Evolutionary conservation across 345 rosid genomes (phyloP), one percentile per base, ranked within the genome.

Genomic region (Eucalyptus rudis): DNA sequence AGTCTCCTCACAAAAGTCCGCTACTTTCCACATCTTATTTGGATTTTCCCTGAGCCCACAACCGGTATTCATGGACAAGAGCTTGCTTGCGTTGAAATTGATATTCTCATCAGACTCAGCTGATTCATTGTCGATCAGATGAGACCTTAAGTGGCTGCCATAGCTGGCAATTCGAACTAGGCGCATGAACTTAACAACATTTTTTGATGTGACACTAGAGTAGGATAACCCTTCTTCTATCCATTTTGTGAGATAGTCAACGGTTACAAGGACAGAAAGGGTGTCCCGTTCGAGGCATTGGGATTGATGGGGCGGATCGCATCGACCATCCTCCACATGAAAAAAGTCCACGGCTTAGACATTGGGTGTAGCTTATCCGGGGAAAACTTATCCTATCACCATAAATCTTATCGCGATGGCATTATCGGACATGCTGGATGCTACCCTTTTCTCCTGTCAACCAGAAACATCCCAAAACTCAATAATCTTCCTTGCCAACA

Each of bases 101-200:
- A 40, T 68, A 54, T 79, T 89, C 22, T 86, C 90, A 87, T 90
- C 90, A 17, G 87, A 87, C 19, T 91, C 93, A 88, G 87, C 89
- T 66, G 91, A 87, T 89, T 91, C 90, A 87, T 89, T 89, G 91
- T 89, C 88, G 83, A 90, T 88, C 92, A 92, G 89, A 71, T 94
- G 97, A 90, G 95, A 95, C 94, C 96, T 94, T 93, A 95, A 92
- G 91, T 93, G 97, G 87, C 97, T 96, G 58, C 24, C 58, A 52
- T 52, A 19, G 58, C 24, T 52, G 24, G 58, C 4, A 52, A 52
- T 52, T 24, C 27, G 62, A 56, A 8, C 27, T 56, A 2, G 62
- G 62, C 27, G 27, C 27, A 56, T 2, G 62, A 56, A 56, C 27
- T 56, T 56, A 56, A 56, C 62, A 56, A 24, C 27, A 56, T 56